Evolutionary conservation across 495 filamentous ascomycete species (phyloP).

Genomic region (Daldinia decipiens): DNA sequence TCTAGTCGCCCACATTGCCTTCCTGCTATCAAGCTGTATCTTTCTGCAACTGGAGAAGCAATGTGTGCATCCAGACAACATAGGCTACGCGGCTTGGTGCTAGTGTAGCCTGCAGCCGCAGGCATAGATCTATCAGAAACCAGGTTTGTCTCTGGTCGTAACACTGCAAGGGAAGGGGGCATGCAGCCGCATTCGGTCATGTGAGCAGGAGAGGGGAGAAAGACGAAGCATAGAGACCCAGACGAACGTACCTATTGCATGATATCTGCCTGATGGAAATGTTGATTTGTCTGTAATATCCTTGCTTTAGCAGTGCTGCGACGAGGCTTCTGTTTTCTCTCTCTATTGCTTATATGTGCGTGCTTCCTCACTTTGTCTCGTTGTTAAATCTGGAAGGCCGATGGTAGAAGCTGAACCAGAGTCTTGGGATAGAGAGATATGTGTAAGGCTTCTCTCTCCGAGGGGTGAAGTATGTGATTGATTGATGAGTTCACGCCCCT

Average conservation of each 20-base stretch:
- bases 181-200: constrained; percentile 50
- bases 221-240: constrained; percentile 35
- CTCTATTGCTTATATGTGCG: constrained; percentile 23
- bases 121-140: constrained; percentile 48
- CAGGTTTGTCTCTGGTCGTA: constrained; percentile 44
- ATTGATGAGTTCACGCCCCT: constrained; percentile 46
- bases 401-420: constrained; percentile 32
- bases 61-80: constrained; percentile 21
- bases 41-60: constrained; percentile 29
- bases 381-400: constrained; percentile 17
- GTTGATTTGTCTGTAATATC: constrained; percentile 16
- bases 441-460: constrained; percentile 26
- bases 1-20: constrained; percentile 18
- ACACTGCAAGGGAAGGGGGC: constrained; percentile 41
- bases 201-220: constrained; percentile 46
- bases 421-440: constrained; percentile 36
- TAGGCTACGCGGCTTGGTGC: constrained; percentile 21
- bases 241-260: constrained; percentile 56
- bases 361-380: constrained; percentile 28
- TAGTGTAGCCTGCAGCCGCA: constrained; percentile 31
- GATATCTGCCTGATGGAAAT: constrained; percentile 36
- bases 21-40: constrained; percentile 13
- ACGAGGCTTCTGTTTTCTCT: constrained; percentile 27
- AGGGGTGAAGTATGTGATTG: constrained; percentile 36
- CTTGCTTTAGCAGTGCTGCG: constrained; percentile 15